phyloP scores from a whole-genome alignment of 139 green algal species.

The Closterium sp. region DNA sequence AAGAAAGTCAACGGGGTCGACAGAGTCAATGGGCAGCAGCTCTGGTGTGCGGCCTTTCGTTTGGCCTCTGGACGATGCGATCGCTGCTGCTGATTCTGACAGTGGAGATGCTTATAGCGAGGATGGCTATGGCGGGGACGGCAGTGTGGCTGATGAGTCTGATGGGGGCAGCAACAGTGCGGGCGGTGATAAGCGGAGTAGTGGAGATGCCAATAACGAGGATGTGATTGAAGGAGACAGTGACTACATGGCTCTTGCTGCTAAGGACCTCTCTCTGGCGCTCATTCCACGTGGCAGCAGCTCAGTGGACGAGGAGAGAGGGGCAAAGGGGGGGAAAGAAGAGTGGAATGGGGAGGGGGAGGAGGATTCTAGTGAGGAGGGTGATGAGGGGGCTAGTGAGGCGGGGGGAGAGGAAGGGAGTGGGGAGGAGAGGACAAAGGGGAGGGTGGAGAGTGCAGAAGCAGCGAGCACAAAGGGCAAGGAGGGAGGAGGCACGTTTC shows the following conservation, averaged over 20 bases:
- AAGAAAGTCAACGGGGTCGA: not conserved
- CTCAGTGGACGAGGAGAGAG: too few relatives aligned
- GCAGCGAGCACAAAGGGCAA: not conserved
- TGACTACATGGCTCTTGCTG: not conserved
- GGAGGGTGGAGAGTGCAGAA: not conserved
- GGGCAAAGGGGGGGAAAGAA: too few relatives aligned
- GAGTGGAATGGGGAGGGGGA: too few relatives aligned
- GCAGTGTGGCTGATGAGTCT: not conserved
- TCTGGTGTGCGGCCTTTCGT: too few relatives aligned
- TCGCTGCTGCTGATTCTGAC: too few relatives aligned
- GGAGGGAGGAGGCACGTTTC: not conserved
- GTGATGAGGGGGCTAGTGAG: not conserved
- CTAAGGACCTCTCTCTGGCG: not conserved
- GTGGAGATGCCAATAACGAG: not conserved
- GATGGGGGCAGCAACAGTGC: too few relatives aligned
- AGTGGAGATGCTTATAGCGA: not conserved
- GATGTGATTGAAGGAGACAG: not conserved
- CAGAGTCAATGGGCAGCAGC: not conserved
- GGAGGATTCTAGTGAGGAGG: not conserved
- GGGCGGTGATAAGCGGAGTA: too few relatives aligned
- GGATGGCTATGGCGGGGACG: not conserved
- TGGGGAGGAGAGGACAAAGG: not conserved
- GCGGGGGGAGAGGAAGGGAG: not conserved
- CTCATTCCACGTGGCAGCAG: not conserved
- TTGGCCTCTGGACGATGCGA: too few relatives aligned